These are phyloP conservation scores for Globisporangium carolinianum DNA, from an alignment of 352 stramenopile species.

Conservation along the genomic window DNA sequence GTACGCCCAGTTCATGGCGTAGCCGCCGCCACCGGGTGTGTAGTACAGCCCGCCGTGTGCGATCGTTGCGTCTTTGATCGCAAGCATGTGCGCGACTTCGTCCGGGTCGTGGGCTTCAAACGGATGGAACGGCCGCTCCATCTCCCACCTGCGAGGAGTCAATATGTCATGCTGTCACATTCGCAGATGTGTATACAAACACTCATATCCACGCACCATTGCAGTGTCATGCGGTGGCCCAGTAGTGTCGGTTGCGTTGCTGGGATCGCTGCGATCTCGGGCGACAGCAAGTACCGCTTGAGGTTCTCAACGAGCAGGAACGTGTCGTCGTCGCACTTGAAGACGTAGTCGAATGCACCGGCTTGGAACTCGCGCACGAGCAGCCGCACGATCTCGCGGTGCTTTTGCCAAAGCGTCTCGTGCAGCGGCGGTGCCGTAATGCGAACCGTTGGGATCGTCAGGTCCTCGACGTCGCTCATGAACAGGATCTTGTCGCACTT, in stretches of 20 bases:
- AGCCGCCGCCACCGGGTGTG: conserved; percentile 72
- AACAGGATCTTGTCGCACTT: conserved; percentile 87
- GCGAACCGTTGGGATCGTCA: conserved; percentile 47
- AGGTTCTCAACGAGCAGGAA: conserved; percentile 85
- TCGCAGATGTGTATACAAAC: not conserved
- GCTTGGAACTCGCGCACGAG: conserved; percentile 55
- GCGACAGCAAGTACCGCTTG: conserved; percentile 56
- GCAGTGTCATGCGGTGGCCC: conserved; percentile 80
- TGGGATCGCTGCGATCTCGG: conserved; percentile 29
- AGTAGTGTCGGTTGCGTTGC: conserved; percentile 42
- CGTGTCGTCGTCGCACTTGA: conserved; percentile 87
- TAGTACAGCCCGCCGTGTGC: conserved; percentile 68
- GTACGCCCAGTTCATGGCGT: conserved; percentile 82
- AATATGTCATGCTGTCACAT: not conserved
- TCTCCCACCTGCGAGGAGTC: conserved; percentile 40
- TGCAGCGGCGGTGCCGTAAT: conserved; percentile 61
- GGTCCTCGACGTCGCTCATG: conserved; percentile 78
- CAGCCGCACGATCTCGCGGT: conserved; percentile 74
- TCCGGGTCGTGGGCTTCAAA: conserved; percentile 59
- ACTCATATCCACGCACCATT: conserved; percentile 36
- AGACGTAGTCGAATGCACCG: conserved; percentile 78
- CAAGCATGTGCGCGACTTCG: conserved; percentile 40
- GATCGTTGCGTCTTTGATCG: conserved; percentile 40
- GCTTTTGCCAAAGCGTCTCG: conserved; percentile 80
- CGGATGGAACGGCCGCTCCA: conserved; percentile 62